phyloP scores from a whole-genome alignment of 2,329 filamentous ascomycete genomes.

The Acrocalymma vagum region DNA sequence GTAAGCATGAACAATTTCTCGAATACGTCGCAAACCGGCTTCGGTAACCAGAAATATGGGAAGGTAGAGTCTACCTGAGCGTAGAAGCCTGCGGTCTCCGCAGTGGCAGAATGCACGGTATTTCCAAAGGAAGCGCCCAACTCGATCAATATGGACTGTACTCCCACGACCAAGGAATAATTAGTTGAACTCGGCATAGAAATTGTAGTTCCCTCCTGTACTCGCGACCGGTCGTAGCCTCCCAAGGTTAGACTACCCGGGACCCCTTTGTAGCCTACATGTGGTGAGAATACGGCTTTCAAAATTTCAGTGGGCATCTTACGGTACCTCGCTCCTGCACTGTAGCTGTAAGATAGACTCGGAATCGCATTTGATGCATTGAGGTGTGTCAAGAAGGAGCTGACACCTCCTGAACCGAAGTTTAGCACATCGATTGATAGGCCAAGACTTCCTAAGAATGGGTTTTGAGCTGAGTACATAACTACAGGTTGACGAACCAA shows the following conservation, averaged over 20 bases:
- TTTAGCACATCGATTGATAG: too few relatives aligned
- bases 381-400: too few relatives aligned
- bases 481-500: too few relatives aligned
- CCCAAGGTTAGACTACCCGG: constrained; percentile 39
- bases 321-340: constrained; percentile 28
- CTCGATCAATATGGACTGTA: not conserved
- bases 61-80: constrained; percentile 44
- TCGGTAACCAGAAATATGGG: constrained; percentile 23
- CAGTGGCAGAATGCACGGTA: too few relatives aligned
- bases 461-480: too few relatives aligned
- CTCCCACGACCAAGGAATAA: too few relatives aligned
- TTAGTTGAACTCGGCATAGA: too few relatives aligned
- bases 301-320: constrained; percentile 9
- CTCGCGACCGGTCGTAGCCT: constrained; percentile 41
- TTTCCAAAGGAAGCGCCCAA: not conserved
- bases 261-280: constrained; percentile 20
- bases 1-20: constrained; percentile 36
- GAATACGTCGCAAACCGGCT: constrained; percentile 39
- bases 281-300: constrained; percentile 7
- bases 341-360: constrained; percentile 54
- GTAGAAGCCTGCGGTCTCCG: constrained; percentile 16
- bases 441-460: too few relatives aligned
- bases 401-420: too few relatives aligned
- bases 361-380: too few relatives aligned
- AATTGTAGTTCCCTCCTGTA: constrained; percentile 21